A percentile compares a stretch with the other conserved stretches of the same genome.
These are phyloP conservation scores for Cinnamomum micranthum DNA, from an alignment of 164 flowering plant genomes.

Conservation along the genomic window DNA sequence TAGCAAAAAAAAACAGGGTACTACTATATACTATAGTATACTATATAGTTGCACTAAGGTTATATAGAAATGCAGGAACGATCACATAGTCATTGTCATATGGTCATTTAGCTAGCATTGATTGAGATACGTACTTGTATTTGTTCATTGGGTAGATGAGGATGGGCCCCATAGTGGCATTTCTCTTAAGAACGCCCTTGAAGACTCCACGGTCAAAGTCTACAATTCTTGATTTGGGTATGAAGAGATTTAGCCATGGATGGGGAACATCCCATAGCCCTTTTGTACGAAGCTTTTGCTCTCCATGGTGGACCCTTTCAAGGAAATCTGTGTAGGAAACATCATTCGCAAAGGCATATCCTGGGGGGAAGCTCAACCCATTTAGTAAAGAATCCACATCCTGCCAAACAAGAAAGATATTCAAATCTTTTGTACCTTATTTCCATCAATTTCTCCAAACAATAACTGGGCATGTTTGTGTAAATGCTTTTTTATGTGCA, in stretches of 20 bases:
- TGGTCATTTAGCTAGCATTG: no score
- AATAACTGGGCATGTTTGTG: no score
- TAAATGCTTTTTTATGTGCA: no score
- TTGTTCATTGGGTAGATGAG: constrained; percentile 25
- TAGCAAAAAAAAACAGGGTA: no score
- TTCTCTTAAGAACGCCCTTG: constrained; percentile 37
- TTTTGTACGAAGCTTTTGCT: constrained; percentile 44
- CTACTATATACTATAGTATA: no score
- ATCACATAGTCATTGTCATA: no score
- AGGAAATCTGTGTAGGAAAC: constrained; percentile 53
- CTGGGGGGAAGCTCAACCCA: constrained; percentile 41
- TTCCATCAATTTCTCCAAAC: no score
- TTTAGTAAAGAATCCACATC: constrained; percentile 40
- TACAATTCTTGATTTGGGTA: constrained; percentile 56
- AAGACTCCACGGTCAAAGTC: constrained; percentile 61
- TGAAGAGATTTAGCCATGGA: constrained; percentile 84
- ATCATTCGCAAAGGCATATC: constrained; percentile 45
- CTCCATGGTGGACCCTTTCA: constrained; percentile 55
- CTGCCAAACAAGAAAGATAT: constrained; percentile 19
- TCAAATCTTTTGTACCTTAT: no score
- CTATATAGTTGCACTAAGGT: no score
- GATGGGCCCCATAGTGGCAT: constrained; percentile 40
- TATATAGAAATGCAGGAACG: no score
- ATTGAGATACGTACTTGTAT: no score
- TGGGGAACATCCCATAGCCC: constrained; percentile 87